Evolutionary conservation across 768 basidiomycete genomes (phyloP), one percentile per base, ranked within the genome.

Genomic region (Agaricus blazei): DNA sequence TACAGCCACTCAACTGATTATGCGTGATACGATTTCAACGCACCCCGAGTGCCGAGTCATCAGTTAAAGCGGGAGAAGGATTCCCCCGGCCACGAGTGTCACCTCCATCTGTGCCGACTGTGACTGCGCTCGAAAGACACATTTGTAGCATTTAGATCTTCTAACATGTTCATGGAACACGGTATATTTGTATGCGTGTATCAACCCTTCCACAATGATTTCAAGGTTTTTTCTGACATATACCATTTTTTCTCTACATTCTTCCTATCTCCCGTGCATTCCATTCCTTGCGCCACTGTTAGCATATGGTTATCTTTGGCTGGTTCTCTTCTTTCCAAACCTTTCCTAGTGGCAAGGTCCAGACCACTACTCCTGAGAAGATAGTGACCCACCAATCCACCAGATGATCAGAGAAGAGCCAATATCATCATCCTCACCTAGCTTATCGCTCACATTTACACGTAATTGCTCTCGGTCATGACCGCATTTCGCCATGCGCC

Each of bases 11-110:
- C 23, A 31, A n/a, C 41, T 15, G 26, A 12, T 19, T 15, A 44
- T 1, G 6, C 12, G 29, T 28, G 28, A 34, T 29, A 12, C 26
- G 12, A 29, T 28, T 28, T 7, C 46, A 48, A 48, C 12, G 38
- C 37, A 41, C n/a, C 40, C 40, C 9, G 23, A 28, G 51, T 43
- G 37, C 52, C 28, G 51, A 54, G 52, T 47, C 52, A 54, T 26
- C 52, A 40, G 44, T 19, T 14, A 24, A 14, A 38, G 36, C 45
- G 52, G 52, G 46, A 54, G 46, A 47, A 48, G 38, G 26, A 12
- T 27, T 26, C 24, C 48, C 48, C 37, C 48, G 9, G 2, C 31
- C 48, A 38, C 19, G 24, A 37, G 15, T 47, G 36, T 26, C 36
- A 41, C 46, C 28, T 37, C 12, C 29, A 24, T 44, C 45, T 46